phyloP scores from a whole-genome alignment of 805 yeast genomes.

The Phaffomyces thermotolerans region DNA sequence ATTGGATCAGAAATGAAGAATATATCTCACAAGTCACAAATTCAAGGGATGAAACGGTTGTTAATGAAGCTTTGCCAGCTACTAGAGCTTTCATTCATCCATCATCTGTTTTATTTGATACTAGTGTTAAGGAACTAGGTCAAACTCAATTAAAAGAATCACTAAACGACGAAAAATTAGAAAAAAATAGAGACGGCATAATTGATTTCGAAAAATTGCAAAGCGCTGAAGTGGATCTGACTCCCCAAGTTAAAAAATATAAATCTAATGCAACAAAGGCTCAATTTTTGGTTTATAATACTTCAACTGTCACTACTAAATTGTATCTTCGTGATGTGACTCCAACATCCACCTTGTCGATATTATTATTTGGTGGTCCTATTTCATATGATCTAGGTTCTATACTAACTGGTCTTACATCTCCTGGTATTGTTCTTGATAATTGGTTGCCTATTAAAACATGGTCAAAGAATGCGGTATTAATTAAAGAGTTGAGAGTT shows the following conservation, averaged over 20 bases:
- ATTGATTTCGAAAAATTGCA: conserved; percentile 27
- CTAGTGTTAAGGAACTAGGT: conserved; percentile 26
- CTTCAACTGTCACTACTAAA: conserved; percentile 58
- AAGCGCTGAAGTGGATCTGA: conserved; percentile 28
- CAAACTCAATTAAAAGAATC: conserved; percentile 20
- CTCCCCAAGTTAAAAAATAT: conserved; percentile 30
- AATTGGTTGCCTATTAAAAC: conserved; percentile 87
- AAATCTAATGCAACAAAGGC: conserved; percentile 33
- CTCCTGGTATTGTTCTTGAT: conserved; percentile 82
- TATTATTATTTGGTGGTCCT: conserved; percentile 77
- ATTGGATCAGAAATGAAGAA: conserved; percentile 64
- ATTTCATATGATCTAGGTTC: conserved; percentile 48
- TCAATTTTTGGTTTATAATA: conserved; percentile 56
- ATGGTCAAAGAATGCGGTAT: conserved; percentile 91
- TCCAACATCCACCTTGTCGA: conserved; percentile 66
- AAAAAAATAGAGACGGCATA: conserved; percentile 33
- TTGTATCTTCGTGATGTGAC: conserved; percentile 69
- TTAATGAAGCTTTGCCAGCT: conserved; percentile 39
- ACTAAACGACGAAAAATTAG: conserved; percentile 18
- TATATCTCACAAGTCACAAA: conserved; percentile 24
- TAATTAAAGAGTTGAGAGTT: conserved; percentile 61
- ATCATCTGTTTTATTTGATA: conserved; percentile 64
- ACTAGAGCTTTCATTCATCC: conserved; percentile 82
- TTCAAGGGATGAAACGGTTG: conserved; percentile 9
- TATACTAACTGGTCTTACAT: conserved; percentile 36